Conservation (phyloP, 768 basidiomycete genomes). For the Podaxis sp. region DNA sequence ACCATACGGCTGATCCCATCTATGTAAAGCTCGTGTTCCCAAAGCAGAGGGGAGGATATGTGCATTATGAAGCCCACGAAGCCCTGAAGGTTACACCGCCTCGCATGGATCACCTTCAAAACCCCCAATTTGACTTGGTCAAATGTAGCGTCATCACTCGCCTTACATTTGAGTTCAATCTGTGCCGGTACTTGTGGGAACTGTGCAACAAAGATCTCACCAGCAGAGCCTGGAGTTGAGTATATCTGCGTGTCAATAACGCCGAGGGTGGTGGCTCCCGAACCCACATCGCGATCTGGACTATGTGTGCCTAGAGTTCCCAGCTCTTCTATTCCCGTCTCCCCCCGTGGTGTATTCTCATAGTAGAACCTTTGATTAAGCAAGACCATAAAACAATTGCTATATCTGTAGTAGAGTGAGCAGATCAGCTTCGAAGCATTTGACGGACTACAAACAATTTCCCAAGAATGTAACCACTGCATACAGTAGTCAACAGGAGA, state of each 20-base stretch:
- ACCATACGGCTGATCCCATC: too few relatives aligned
- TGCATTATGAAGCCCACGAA: too few relatives aligned
- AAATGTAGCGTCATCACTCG: not conserved
- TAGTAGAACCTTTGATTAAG: conserved; percentile 4
- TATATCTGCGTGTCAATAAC: not conserved
- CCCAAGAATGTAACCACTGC: conserved; percentile 3
- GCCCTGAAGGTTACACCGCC: too few relatives aligned
- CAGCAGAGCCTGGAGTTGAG: not conserved
- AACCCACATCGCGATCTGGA: not conserved
- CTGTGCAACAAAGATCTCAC: not conserved
- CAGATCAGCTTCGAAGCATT: not conserved
- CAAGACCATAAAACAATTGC: conserved; percentile 9
- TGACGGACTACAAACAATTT: not conserved
- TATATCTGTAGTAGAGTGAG: not conserved
- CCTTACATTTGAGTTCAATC: not conserved
- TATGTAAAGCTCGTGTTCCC: too few relatives aligned
- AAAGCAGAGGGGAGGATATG: too few relatives aligned
- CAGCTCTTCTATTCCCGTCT: not conserved
- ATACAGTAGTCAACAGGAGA: too few relatives aligned
- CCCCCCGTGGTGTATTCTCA: not conserved
- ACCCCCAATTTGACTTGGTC: not conserved
- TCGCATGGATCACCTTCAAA: not conserved
- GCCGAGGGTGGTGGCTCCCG: not conserved
- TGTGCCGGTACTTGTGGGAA: not conserved
- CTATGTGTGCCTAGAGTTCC: not conserved